Evolutionary conservation across 495 filamentous ascomycete species (phyloP).

Genomic region (Aspergillus cavernicola): DNA sequence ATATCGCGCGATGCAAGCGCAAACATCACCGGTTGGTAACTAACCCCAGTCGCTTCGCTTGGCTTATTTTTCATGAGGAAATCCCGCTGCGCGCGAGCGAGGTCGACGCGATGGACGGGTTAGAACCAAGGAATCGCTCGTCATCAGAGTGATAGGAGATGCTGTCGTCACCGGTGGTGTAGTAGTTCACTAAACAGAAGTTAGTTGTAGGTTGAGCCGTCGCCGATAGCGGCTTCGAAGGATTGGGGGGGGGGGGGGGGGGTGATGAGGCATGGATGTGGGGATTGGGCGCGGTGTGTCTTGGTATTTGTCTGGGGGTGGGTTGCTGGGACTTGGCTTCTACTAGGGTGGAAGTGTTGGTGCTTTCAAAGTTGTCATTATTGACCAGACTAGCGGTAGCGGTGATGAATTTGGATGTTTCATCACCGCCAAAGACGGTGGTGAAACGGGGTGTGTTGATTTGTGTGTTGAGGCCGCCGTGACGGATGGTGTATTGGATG

Average conservation of each 20-base stretch:
- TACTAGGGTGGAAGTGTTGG: neutral
- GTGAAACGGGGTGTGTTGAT: conserved; percentile 68
- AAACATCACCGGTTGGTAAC: conserved; percentile 50
- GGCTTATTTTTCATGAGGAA: conserved; percentile 72
- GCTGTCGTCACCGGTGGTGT: conserved; percentile 63
- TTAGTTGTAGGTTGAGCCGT: conserved; percentile 67
- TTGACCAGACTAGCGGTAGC: neutral
- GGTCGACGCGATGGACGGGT: conserved; percentile 68
- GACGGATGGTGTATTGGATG: conserved; percentile 66
- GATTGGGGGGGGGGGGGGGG: conserved; percentile 51
- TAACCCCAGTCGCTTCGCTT: neutral
- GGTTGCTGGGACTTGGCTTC: conserved; percentile 24
- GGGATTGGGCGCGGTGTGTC: conserved; percentile 63
- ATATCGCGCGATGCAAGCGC: conserved; percentile 63
- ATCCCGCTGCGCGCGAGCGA: conserved; percentile 60
- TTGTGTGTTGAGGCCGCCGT: conserved; percentile 50
- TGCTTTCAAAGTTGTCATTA: neutral
- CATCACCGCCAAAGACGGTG: conserved; percentile 69
- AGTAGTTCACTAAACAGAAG: conserved; percentile 75
- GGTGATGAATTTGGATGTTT: conserved; percentile 41
- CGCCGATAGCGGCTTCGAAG: conserved; percentile 52
- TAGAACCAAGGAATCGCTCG: conserved; percentile 64
- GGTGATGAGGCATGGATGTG: conserved; percentile 55
- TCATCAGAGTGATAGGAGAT: conserved; percentile 75
- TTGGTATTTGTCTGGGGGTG: conserved; percentile 45